Percentiles rank a stretch among this genome's conserved stretches.
These are phyloP conservation scores for Sporisorium sorghi DNA, from an alignment of 1,284 basidiomycete genomes.

Conservation along the genomic window DNA sequence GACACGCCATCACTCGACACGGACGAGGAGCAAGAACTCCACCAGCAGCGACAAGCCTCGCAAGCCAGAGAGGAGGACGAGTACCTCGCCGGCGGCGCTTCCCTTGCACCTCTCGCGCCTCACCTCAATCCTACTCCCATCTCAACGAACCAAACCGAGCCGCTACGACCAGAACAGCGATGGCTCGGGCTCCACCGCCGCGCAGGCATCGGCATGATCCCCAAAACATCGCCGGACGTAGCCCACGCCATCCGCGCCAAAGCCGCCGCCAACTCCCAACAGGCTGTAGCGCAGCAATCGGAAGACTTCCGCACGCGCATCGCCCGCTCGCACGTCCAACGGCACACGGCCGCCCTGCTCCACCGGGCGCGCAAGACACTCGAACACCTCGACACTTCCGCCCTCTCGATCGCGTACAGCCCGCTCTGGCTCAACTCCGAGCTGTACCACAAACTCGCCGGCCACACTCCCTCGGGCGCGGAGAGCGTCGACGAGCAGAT, in stretches of 20 bases:
- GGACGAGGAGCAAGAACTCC: conserved; percentile 22
- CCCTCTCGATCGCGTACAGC: conserved; percentile 30
- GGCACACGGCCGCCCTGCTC: conserved; percentile 37
- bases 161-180: conserved; percentile 50
- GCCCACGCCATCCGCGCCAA: conserved; percentile 12
- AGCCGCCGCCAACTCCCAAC: not conserved
- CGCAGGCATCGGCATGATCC: conserved; percentile 41
- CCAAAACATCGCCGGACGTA: conserved; percentile 8
- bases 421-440: conserved; percentile 53
- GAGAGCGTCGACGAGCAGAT: conserved; percentile 29
- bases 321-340: conserved; percentile 22
- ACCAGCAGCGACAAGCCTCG: not conserved
- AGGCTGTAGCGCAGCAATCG: not conserved
- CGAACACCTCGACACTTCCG: conserved; percentile 34
- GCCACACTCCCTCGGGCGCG: conserved; percentile 9
- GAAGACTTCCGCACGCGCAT: conserved; percentile 37
- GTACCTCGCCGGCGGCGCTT: conserved; percentile 30
- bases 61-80: conserved; percentile 34
- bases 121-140: not conserved
- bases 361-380: conserved; percentile 41
- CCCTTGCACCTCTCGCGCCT: not conserved
- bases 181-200: conserved; percentile 39
- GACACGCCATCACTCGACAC: conserved; percentile 9
- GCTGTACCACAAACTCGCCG: conserved; percentile 23
- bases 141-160: conserved; percentile 5